These are phyloP conservation scores for Rusavskia elegans DNA, from an alignment of 495 filamentous ascomycete genomes.

Conservation along the genomic window DNA sequence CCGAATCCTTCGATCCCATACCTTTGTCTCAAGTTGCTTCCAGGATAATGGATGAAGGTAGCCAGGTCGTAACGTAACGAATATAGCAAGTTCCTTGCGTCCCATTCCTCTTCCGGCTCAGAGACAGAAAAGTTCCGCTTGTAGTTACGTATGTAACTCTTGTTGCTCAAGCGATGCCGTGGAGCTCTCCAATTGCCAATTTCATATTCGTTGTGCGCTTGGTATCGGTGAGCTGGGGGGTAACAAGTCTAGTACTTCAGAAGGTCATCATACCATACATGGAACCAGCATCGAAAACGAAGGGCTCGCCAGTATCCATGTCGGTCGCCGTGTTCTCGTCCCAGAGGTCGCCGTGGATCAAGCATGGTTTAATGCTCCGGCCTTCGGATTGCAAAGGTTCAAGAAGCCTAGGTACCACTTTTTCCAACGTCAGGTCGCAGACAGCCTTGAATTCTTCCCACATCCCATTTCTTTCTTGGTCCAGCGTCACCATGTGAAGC, in stretches of 20 bases:
- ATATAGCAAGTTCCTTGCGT: conserved; percentile 18
- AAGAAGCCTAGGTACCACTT: conserved; percentile 23
- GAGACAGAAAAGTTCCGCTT: conserved; percentile 3
- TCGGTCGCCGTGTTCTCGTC: conserved; percentile 16
- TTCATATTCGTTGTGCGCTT: conserved; percentile 1
- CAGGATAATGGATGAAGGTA: background rate
- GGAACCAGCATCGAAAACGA: conserved; percentile 10
- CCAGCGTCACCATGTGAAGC: background rate
- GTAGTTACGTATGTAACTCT: conserved; percentile 4
- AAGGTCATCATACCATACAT: no score
- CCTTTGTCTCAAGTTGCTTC: background rate
- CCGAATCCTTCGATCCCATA: background rate
- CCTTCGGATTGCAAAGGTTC: conserved; percentile 15
- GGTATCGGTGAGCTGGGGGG: background rate
- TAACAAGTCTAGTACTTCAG: no score
- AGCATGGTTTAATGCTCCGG: conserved; percentile 15
- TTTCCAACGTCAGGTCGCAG: conserved; percentile 13
- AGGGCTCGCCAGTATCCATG: conserved; percentile 4
- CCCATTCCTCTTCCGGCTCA: conserved; percentile 18
- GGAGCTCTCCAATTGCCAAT: background rate
- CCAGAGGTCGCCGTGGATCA: conserved; percentile 26
- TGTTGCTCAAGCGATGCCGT: background rate
- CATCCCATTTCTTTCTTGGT: background rate
- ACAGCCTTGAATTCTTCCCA: background rate
- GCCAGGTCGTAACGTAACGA: conserved; percentile 1